phyloP scores from a whole-genome alignment of 2,329 filamentous ascomycete genomes.

The Capronia epimyces region DNA sequence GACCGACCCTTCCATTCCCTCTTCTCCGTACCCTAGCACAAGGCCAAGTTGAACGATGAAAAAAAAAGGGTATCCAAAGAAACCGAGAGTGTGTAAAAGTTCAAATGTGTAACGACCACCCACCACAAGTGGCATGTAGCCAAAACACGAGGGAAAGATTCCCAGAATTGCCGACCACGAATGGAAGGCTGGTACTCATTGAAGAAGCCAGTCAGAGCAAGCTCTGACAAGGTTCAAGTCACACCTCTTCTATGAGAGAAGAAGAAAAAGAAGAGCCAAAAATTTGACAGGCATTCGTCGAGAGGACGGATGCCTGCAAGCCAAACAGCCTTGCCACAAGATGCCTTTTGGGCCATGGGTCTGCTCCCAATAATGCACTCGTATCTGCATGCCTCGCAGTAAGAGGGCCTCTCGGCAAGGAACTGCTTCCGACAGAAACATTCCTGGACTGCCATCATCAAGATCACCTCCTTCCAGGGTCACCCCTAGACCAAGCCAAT shows the following conservation, averaged over 20 bases:
- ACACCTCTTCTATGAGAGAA: too few species aligned
- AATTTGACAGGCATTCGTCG: not conserved
- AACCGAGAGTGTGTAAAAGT: not conserved
- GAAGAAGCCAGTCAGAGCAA: too few species aligned
- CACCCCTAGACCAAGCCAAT: not conserved
- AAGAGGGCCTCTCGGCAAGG: constrained; percentile 14
- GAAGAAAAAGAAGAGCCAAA: not conserved
- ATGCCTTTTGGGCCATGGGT: constrained; percentile 3
- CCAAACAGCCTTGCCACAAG: constrained; percentile 1
- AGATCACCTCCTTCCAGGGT: constrained; percentile 1
- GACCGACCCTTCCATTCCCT: not conserved
- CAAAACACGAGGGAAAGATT: not conserved
- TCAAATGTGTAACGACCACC: not conserved
- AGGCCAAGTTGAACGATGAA: constrained; percentile 13
- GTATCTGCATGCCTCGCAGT: constrained; percentile 7
- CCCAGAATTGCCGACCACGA: not conserved
- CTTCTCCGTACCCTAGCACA: constrained; percentile 14
- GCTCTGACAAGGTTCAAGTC: too few species aligned
- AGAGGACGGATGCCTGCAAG: not conserved
- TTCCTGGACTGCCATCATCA: constrained; percentile 15
- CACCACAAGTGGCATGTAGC: too few species aligned
- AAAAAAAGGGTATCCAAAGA: constrained; percentile 1
- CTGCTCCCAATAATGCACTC: not conserved
- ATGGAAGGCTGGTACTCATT: too few species aligned
- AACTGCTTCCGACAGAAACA: constrained; percentile 6